Evolutionary conservation across 2,329 filamentous ascomycete genomes (phyloP).

Genomic region (Paecilomyces sp.): DNA sequence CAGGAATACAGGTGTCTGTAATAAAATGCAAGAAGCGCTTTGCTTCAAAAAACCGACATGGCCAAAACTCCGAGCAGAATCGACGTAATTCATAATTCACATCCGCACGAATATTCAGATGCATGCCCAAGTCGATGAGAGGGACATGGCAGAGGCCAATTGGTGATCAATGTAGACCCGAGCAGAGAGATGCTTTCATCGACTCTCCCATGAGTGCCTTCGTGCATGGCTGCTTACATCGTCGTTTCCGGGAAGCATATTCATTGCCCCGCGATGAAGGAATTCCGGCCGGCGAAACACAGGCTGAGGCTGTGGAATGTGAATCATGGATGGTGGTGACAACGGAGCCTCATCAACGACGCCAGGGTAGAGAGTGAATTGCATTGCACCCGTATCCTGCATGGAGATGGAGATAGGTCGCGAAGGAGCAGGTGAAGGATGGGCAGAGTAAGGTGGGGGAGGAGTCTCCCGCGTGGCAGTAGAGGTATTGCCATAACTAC

Average conservation of each 20-base stretch:
- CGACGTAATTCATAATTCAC: background rate
- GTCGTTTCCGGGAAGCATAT: conserved; percentile 1
- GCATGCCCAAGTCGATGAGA: background rate
- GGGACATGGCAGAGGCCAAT: background rate
- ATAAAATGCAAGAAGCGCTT: background rate
- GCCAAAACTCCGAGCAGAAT: background rate
- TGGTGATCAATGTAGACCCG: background rate
- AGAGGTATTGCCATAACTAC: conserved; percentile 38
- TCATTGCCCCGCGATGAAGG: conserved; percentile 11
- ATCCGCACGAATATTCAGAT: background rate
- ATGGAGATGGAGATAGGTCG: conserved; percentile 26
- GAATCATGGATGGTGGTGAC: conserved; percentile 17
- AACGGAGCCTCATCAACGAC: conserved; percentile 7
- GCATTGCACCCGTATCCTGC: conserved; percentile 5
- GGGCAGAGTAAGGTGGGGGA: conserved; percentile 34
- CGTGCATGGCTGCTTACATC: conserved; percentile 6
- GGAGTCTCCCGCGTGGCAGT: conserved; percentile 37
- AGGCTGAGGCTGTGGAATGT: conserved; percentile 21
- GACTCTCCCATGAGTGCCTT: conserved; percentile 21
- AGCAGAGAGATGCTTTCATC: conserved; percentile 7
- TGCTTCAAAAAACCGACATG: background rate
- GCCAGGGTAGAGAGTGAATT: conserved; percentile 3
- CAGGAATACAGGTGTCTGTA: background rate
- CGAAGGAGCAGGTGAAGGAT: conserved; percentile 21
- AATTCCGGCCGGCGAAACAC: conserved; percentile 13